Evolutionary conservation across 345 rosid genomes (phyloP).

Genomic region (Moringa oleifera): DNA sequence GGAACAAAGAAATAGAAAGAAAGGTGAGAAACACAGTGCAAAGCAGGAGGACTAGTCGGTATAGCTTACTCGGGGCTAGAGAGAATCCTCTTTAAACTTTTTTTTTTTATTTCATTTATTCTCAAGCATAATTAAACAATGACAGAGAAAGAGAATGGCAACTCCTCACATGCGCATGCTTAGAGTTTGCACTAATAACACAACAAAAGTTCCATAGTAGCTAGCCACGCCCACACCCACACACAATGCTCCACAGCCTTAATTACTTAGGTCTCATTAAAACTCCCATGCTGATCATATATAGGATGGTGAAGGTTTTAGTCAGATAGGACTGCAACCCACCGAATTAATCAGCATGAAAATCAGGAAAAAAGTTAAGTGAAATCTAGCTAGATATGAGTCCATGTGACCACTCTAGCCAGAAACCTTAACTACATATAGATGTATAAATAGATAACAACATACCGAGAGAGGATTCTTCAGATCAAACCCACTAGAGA

Average conservation of each 20-base stretch:
- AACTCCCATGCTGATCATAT: neutral
- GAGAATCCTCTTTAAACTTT: conserved; percentile 38
- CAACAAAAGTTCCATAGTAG: conserved; percentile 15
- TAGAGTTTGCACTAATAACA: conserved; percentile 26
- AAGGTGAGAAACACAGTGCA: conserved; percentile 14
- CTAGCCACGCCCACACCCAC: conserved; percentile 2
- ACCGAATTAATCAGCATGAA: conserved; percentile 1
- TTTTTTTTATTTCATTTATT: conserved; percentile 19
- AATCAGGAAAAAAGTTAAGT: conserved; percentile 9
- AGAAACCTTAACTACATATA: conserved; percentile 23
- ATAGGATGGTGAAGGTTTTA: too few species aligned
- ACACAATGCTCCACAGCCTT: conserved; percentile 16
- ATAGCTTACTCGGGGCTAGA: conserved; percentile 25
- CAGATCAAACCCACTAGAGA: conserved; percentile 6
- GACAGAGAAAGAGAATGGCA: conserved; percentile 29
- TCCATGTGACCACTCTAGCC: conserved; percentile 24
- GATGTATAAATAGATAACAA: conserved; percentile 7
- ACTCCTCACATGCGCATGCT: conserved; percentile 42
- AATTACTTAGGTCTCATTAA: conserved; percentile 21
- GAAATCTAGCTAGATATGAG: conserved; percentile 25
- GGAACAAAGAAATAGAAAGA: conserved; percentile 27
- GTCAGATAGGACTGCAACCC: neutral
- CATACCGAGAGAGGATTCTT: conserved; percentile 12
- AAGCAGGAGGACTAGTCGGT: conserved; percentile 24
- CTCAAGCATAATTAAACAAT: conserved; percentile 31